Base-by-base conservation (phyloP, 2,329 filamentous ascomycete genomes). In the Westerdykella sp. region DNA sequence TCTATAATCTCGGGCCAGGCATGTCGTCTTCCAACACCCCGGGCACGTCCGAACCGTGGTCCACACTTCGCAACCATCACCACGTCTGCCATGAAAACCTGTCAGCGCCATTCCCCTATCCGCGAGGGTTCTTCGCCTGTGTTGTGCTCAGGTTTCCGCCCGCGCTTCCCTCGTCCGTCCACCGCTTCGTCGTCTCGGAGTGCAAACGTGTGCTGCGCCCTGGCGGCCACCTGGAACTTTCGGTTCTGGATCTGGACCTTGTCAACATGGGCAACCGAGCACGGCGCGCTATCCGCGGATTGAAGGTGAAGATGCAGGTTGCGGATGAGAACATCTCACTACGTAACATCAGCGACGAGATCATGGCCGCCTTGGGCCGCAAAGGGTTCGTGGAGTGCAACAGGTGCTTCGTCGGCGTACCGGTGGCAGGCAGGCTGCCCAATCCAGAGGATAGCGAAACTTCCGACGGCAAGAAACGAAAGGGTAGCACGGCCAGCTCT, bases 191-290 rank as follows among this genome's bases (percentile, higher is more conserved):
- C 38, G 72, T 93, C 14, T 79, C 79, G 0, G 87, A 93, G 64
- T 82, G 84, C 45, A 84, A 85, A 41, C 81, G 87, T 2, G 86
- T 91, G 0, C 72, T 93, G 22, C 83, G 85, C 49, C 84, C 87
- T 0, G 84, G 84, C 10, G 87, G 87, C 0, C 85, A 83, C 57
- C 76, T 93, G n/a, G 87, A 93, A 64, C 70, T 90, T 14, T 83
- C 81, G 0, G 81, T 89, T 31, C 75, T 93, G 1, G 87, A 93
- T 50, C 74, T 88, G 10, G 87, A 93, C 57, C 75, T 93, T 46
- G 81, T 88, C 66, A 88, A 87, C 59, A 89, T 91, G 84, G 87
- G 87, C 0, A 82, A 78, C 42, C 77, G 78, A 12, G 81, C 83
- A 1, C 78, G 86, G 5, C 78, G 81, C 13, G 78, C 83, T 0